These are phyloP conservation scores for Vanderwaltozyma yarrowii DNA, from an alignment of 805 yeast genomes.

Conservation along the genomic window DNA sequence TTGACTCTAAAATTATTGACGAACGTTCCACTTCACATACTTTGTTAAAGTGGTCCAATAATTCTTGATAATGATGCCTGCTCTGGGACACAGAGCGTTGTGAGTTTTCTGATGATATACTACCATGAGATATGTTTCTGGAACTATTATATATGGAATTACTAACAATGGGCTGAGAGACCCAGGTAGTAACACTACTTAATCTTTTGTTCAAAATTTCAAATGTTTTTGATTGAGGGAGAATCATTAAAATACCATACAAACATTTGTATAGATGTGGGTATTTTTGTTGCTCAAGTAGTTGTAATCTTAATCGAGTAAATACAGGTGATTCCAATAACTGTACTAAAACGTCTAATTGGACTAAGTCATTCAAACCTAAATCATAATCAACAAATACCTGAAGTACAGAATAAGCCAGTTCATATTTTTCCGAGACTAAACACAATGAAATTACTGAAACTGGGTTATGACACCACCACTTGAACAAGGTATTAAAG, in stretches of 20 bases:
- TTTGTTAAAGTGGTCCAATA: conserved; percentile 23
- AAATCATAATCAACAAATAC: conserved; percentile 69
- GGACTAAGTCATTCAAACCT: conserved; percentile 67
- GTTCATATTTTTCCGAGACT: conserved; percentile 77
- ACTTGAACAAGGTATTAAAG: conserved; percentile 66
- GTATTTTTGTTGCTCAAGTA: conserved; percentile 76
- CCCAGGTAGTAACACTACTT: conserved; percentile 30
- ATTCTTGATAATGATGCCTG: conserved; percentile 19
- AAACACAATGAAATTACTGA: conserved; percentile 80
- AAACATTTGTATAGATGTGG: conserved; percentile 79
- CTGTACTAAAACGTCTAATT: conserved; percentile 83
- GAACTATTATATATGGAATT: conserved; percentile 3
- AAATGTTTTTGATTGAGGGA: conserved; percentile 91
- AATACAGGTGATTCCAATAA: conserved; percentile 87
- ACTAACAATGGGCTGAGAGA: conserved; percentile 12
- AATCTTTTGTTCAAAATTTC: conserved; percentile 70
- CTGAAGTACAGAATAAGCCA: conserved; percentile 74
- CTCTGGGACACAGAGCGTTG: conserved; percentile 21
- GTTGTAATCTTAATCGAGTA: conserved; percentile 72
- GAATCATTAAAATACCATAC: conserved; percentile 84
- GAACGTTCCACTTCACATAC: conserved; percentile 6
- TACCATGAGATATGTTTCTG: conserved; percentile 6
- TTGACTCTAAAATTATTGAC: neutral
- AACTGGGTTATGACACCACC: conserved; percentile 90
- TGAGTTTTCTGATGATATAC: conserved; percentile 9